Conservation (phyloP, 2,329 filamentous ascomycete species). For the Pezicula radicicola region DNA sequence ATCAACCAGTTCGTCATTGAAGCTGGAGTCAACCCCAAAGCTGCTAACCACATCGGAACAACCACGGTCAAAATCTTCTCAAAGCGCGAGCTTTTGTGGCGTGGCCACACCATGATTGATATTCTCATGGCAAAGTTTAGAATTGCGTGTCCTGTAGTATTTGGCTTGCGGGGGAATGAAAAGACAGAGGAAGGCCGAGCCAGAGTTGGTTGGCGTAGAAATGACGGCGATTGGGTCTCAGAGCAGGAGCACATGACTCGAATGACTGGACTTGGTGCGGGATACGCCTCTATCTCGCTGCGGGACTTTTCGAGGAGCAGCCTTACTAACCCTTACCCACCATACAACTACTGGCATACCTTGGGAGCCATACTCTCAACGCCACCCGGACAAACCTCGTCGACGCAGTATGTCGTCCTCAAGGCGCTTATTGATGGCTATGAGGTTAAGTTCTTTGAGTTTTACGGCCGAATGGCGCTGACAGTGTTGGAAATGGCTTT, state of each 20-base stretch:
- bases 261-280: slow-evolving; percentile 80
- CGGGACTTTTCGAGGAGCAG: slow-evolving; percentile 74
- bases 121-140: slow-evolving; percentile 87
- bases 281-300: slow-evolving; percentile 78
- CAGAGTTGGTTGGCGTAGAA: slow-evolving; percentile 71
- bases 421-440: slow-evolving; percentile 70
- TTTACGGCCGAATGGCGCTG: slow-evolving; percentile 77
- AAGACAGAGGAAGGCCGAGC: slow-evolving; percentile 64
- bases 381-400: slow-evolving; percentile 62
- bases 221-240: slow-evolving; percentile 48
- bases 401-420: slow-evolving; percentile 70
- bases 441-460: slow-evolving; percentile 71
- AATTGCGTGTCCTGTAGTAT: slow-evolving; percentile 77
- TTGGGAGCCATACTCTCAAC: slow-evolving; percentile 76
- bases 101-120: slow-evolving; percentile 68
- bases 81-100: slow-evolving; percentile 62
- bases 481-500: slow-evolving; percentile 68
- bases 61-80: slow-evolving; percentile 74
- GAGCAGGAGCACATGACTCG: slow-evolving; percentile 76
- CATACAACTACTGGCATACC: slow-evolving; percentile 77
- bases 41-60: slow-evolving; percentile 78
- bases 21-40: slow-evolving; percentile 58
- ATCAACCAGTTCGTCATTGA: slow-evolving; percentile 69
- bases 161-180: slow-evolving; percentile 76
- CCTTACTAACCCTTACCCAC: slow-evolving; percentile 71